phyloP scores from a whole-genome alignment of 441 rosid species.

The Jatropha multifida region DNA sequence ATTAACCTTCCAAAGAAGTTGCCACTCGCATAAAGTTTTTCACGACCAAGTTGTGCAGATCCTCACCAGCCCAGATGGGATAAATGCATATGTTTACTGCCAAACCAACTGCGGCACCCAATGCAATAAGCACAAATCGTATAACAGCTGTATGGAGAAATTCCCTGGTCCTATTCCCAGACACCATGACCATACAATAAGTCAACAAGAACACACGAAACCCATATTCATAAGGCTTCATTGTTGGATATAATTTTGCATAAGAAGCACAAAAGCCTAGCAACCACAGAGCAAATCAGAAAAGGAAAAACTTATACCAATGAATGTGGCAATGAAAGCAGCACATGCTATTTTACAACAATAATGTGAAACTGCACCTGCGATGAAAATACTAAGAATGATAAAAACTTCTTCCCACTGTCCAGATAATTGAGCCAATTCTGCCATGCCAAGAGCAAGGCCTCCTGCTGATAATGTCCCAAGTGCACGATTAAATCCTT shows the following conservation, averaged over 20 bases:
- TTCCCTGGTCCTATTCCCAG: slow-evolving; percentile 50
- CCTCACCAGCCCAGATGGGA: slow-evolving; percentile 71
- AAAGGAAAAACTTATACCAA: neutral
- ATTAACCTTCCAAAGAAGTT: slow-evolving; percentile 56
- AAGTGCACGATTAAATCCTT: slow-evolving; percentile 84
- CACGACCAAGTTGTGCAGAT: slow-evolving; percentile 55
- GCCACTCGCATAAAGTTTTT: slow-evolving; percentile 57
- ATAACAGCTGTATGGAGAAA: slow-evolving; percentile 38
- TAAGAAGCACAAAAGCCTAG: slow-evolving; percentile 51
- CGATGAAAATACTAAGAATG: slow-evolving; percentile 66
- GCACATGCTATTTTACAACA: neutral
- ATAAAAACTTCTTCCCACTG: slow-evolving; percentile 60
- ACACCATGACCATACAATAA: slow-evolving; percentile 53
- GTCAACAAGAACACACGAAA: slow-evolving; percentile 61
- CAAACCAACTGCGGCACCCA: slow-evolving; percentile 49
- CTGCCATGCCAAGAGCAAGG: slow-evolving; percentile 80
- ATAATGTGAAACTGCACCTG: slow-evolving; percentile 46
- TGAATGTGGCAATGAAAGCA: slow-evolving; percentile 9
- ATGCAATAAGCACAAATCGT: slow-evolving; percentile 48
- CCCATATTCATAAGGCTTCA: slow-evolving; percentile 63
- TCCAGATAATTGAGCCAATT: slow-evolving; percentile 56
- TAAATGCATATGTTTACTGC: slow-evolving; percentile 45
- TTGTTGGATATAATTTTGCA: slow-evolving; percentile 49
- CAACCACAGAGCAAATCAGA: slow-evolving; percentile 2
- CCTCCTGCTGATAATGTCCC: slow-evolving; percentile 93